Evolutionary conservation across 2,329 filamentous ascomycete genomes (phyloP).

Genomic region (Coniochaeta hoffmannii): DNA sequence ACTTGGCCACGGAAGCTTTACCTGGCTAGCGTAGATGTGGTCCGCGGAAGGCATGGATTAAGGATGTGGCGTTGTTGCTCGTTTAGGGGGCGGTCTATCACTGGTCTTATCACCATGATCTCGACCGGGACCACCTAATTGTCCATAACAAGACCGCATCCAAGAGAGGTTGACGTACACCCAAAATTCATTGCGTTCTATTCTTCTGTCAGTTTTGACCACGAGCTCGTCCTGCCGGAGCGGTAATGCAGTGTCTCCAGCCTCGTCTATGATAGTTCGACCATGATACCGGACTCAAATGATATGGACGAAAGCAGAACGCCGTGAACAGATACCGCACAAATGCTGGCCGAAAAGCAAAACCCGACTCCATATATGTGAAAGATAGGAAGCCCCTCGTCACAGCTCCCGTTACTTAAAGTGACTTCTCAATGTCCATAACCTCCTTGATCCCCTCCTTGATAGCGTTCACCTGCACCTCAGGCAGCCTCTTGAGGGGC

Average conservation of each 20-base stretch:
- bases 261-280: neutral
- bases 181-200: neutral
- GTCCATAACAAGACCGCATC: too few relatives aligned
- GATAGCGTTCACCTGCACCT: conserved; percentile 45
- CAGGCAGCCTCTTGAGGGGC: conserved; percentile 60
- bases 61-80: too few relatives aligned
- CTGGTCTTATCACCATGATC: too few relatives aligned
- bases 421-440: conserved; percentile 56
- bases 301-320: neutral
- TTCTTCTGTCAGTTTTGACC: neutral
- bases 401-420: conserved; percentile 26
- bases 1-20: neutral
- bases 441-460: conserved; percentile 52
- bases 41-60: neutral
- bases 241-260: neutral
- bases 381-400: neutral
- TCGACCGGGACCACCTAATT: too few relatives aligned
- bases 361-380: neutral
- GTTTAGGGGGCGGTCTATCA: too few relatives aligned
- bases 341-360: neutral
- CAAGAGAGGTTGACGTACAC: neutral
- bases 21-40: neutral
- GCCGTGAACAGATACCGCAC: neutral
- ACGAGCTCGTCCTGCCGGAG: neutral
- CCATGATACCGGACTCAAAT: neutral